Base-by-base conservation (phyloP, 768 basidiomycete species). In the Leucocoprinus leucothites region DNA sequence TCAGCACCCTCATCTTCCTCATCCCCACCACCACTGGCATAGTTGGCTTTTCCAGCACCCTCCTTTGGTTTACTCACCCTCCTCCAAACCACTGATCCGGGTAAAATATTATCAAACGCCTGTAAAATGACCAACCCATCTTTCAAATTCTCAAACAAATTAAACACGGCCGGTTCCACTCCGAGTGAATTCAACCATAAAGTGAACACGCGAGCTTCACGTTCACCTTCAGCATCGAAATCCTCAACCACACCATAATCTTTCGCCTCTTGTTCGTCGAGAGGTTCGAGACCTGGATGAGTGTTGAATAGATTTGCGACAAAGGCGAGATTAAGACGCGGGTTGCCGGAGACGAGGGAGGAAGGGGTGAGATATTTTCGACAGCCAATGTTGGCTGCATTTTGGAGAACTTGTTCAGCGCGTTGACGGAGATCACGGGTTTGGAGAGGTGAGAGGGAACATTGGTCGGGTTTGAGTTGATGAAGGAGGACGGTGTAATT, bases 291-390 rank as follows among this genome's bases (percentile, higher is more conserved):
- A 0, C 96, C 93, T 0, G 96, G 97, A 71, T 90, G 86, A 1
- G 92, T 98, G 77, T 99, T 99, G 83, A 99, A 99, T 51, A 99
- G 81, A 71, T 98, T 96, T 38, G 97, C 97, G 57, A 98, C 96
- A 68, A 98, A 99, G 13, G 94, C 94, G 53, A 99, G 88, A 71
- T 99, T 99, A 43, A 99, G 82, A 62, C 95, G 93, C 9, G 94
- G 95, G 68, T 99, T 99, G 18, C 97, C 97, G 2, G 93, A 75
- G 25, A 98, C 82, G 56, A 99, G 85, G 7, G 97, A 91, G 1
- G 91, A 87, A 0, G 91, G 85, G 0, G 96, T 95, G 19, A 99
- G 81, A 76, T 95, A 99, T 67, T 97, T 96, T 63, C 96, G 81
- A 74, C 97, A 99, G 31, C 90, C 91, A 61, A 99, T 98, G 52